Conservation (phyloP, 2,329 filamentous ascomycete genomes). For the Ophiocordyceps australis region DNA sequence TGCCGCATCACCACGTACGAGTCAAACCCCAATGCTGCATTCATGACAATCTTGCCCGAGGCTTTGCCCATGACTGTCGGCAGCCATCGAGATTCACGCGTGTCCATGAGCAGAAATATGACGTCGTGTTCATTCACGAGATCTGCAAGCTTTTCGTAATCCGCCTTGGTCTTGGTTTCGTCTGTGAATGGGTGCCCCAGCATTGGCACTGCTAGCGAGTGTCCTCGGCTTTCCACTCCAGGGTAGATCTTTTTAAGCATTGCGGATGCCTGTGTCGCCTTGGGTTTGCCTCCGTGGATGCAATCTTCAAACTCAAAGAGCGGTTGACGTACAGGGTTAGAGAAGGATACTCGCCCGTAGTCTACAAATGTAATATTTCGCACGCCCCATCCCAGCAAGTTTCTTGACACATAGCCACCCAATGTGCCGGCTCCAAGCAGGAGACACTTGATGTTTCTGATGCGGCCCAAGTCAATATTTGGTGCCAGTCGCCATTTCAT, state of each 20-base stretch:
- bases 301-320: conserved; percentile 86
- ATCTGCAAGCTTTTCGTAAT: conserved; percentile 57
- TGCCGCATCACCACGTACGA: conserved; percentile 96
- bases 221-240: conserved; percentile 64
- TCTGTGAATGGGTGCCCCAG: conserved; percentile 76
- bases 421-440: conserved; percentile 84
- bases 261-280: conserved; percentile 65
- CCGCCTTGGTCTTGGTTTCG: conserved; percentile 45
- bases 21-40: conserved; percentile 89
- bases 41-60: conserved; percentile 86
- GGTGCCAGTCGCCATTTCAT: conserved; percentile 98
- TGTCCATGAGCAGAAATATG: conserved; percentile 95
- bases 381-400: conserved; percentile 89
- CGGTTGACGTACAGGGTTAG: conserved; percentile 88
- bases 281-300: conserved; percentile 63
- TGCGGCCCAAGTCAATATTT: conserved; percentile 66
- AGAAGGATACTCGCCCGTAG: conserved; percentile 84
- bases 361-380: conserved; percentile 92
- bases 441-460: conserved; percentile 80
- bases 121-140: conserved; percentile 77
- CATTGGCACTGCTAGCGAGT: conserved; percentile 84
- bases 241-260: conserved; percentile 77
- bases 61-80: conserved; percentile 94
- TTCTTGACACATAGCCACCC: conserved; percentile 83
- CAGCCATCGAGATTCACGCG: conserved; percentile 83